Evolutionary conservation across 805 yeast genomes (phyloP), one percentile per base, ranked within the genome.

Genomic region (Hanseniaspora hatyaiensis): DNA sequence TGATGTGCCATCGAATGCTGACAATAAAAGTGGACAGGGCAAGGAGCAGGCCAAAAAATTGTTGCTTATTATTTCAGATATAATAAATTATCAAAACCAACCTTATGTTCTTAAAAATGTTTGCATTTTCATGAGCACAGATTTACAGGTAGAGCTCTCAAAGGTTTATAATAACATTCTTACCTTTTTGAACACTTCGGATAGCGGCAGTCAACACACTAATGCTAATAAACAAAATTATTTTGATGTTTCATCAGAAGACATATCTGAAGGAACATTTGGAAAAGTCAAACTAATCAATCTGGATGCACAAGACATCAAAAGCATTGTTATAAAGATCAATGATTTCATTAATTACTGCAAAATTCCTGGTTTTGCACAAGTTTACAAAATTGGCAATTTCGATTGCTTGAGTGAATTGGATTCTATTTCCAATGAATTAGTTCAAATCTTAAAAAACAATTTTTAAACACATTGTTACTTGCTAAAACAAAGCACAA

Each of bases 31-130:
- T 11, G 16, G 22, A 11, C 31, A 37, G 16, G 31, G 26, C 30
- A 26, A 45, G 31, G 40, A 32, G 5, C 42, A 45, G 18, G 49
- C 49, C 3, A 45, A 26, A 26, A 45, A 13, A 18, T 16, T 45
- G 11, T 22, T 45, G 34, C n/a, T 45, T 8, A 16, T 45, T n/a
- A 22, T 45, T 13, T 37, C 40, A n/a, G 31, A 45, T 18, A 16
- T 45, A 13, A 33, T 37, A 28, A 30, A 31, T 19, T 31, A 37
- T 8, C 42, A 45, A 30, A 45, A 45, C 19, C 31, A 37, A 23
- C 41, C 37, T 4, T 15, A n/a, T 9, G 20, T 45, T 4, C 31
- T 45, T 45, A 13, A 45, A 36, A 26, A 37, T 45, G 22, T 22
- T 32, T n/a, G 13, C 18, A 5, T 11, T 22, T 12, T n/a, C n/a